These are phyloP conservation scores for Amphicarpaea edgeworthii DNA, from an alignment of 306 rosid genomes.

Conservation along the genomic window DNA sequence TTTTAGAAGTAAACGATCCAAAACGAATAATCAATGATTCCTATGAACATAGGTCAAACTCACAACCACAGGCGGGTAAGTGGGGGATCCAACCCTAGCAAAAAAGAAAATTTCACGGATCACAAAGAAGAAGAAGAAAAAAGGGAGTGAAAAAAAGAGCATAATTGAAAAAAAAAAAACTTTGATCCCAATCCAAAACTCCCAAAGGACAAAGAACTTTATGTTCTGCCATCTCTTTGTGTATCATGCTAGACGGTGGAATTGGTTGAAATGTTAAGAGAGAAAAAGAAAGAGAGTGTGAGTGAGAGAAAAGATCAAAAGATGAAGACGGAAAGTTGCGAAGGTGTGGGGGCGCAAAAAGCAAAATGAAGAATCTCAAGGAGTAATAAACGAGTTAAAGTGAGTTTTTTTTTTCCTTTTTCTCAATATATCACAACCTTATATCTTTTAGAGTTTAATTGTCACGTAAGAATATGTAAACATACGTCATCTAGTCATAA, in stretches of 20 bases:
- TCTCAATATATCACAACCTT: too few species aligned
- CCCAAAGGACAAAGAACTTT: slow-evolving; percentile 21
- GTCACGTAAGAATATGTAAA: too few species aligned
- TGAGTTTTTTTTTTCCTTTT: background rate
- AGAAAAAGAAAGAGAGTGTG: slow-evolving; percentile 6
- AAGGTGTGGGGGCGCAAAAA: slow-evolving; percentile 19
- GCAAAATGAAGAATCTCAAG: slow-evolving; percentile 51
- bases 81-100: slow-evolving; percentile 52
- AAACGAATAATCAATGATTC: slow-evolving; percentile 18
- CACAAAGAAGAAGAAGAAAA: slow-evolving; percentile 2
- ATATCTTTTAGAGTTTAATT: too few species aligned
- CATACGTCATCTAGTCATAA: too few species aligned
- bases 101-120: slow-evolving; percentile 21
- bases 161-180: slow-evolving; percentile 5
- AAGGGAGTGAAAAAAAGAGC: background rate
- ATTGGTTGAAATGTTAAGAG: background rate
- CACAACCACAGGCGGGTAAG: slow-evolving; percentile 37
- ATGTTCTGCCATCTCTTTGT: background rate
- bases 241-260: background rate
- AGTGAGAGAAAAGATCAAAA: slow-evolving; percentile 7
- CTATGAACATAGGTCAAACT: slow-evolving; percentile 7
- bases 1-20: slow-evolving; percentile 13
- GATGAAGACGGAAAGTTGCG: slow-evolving; percentile 23
- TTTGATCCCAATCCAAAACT: slow-evolving; percentile 21
- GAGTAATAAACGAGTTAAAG: background rate